Evolutionary conservation across 2,329 filamentous ascomycete genomes (phyloP).

Genomic region (Claviceps fusiformis): DNA sequence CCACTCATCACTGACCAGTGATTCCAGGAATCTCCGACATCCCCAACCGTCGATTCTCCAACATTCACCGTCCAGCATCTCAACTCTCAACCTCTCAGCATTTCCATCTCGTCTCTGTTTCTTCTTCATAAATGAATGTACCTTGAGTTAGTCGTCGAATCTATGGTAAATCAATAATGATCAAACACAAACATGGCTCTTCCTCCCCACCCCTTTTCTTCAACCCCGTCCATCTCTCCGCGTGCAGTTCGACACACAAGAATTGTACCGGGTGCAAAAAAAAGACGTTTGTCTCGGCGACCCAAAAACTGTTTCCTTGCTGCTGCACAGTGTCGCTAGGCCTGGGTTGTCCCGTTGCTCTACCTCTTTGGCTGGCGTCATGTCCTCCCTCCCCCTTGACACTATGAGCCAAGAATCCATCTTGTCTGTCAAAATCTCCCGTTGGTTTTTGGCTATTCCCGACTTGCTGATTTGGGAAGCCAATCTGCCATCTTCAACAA

Average conservation of each 20-base stretch:
- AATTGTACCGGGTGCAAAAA: not conserved
- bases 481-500: not conserved
- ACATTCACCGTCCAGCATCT: not conserved
- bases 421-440: not conserved
- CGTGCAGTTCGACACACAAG: not conserved
- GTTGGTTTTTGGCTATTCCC: not conserved
- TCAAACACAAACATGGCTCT: not conserved
- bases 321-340: not conserved
- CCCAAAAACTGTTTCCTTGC: too few species aligned
- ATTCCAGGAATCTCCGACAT: too few species aligned
- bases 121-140: not conserved
- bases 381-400: not conserved
- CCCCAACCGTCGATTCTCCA: too few species aligned
- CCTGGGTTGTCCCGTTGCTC: not conserved
- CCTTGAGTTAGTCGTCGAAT: constrained; percentile 1
- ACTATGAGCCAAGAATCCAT: not conserved
- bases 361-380: not conserved
- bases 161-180: not conserved
- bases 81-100: not conserved
- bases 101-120: not conserved
- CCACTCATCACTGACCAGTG: too few species aligned
- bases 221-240: not conserved
- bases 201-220: not conserved
- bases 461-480: not conserved
- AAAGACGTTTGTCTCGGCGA: not conserved